A percentile compares a stretch with the other conserved stretches of the same genome.
Conservation (phyloP, 2,329 filamentous ascomycete genomes). For the Fusarium luffae region DNA sequence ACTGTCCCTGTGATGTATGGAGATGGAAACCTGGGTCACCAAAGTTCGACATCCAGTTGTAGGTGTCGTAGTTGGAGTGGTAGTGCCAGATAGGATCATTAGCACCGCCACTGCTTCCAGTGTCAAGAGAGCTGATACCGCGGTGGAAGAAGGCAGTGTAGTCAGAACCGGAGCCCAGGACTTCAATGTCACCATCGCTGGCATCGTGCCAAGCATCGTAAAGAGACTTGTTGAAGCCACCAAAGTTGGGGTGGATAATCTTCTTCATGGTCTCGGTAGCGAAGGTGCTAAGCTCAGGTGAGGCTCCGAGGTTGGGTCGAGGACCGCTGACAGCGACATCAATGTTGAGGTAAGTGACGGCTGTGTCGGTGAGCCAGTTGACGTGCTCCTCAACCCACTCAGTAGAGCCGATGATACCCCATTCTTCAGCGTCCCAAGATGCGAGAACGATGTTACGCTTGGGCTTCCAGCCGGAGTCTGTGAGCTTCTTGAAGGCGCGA, state of each 20-base stretch:
- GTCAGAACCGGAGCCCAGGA: constrained; percentile 74
- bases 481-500: constrained; percentile 75
- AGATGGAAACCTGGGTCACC: constrained; percentile 75
- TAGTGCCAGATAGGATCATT: constrained; percentile 76
- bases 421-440: constrained; percentile 79
- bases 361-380: constrained; percentile 76
- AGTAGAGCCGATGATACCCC: constrained; percentile 81
- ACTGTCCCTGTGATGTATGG: constrained; percentile 67
- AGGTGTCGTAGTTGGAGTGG: constrained; percentile 86
- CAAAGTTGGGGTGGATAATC: constrained; percentile 69
- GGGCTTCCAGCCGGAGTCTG: constrained; percentile 82
- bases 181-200: constrained; percentile 54
- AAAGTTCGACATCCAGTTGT: constrained; percentile 83
- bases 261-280: constrained; percentile 71
- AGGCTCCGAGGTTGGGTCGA: constrained; percentile 66
- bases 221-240: constrained; percentile 56
- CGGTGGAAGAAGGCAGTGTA: constrained; percentile 74
- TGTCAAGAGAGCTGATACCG: constrained; percentile 62
- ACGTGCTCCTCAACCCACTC: constrained; percentile 90
- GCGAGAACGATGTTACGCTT: constrained; percentile 78
- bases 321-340: constrained; percentile 74
- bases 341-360: constrained; percentile 83
- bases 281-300: constrained; percentile 74
- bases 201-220: constrained; percentile 56
- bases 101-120: constrained; percentile 60